Conservation (phyloP, 495 filamentous ascomycete genomes). For the Penicillium samsonianum region DNA sequence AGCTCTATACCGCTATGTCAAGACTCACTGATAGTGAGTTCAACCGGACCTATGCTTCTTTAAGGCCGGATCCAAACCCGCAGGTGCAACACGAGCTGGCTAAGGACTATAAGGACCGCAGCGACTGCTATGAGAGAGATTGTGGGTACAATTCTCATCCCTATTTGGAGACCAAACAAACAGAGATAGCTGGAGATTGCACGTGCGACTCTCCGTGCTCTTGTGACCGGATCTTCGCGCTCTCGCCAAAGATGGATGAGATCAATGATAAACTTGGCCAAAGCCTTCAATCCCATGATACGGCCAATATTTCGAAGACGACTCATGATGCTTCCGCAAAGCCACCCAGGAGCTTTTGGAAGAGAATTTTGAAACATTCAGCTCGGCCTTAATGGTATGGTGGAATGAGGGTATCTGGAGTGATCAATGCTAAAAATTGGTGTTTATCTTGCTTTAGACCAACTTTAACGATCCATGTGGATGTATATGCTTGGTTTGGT, state of each 20-base stretch:
- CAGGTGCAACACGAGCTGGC: constrained; percentile 11
- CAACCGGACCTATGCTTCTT: constrained; percentile 18
- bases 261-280: constrained; percentile 9
- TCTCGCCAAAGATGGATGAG: neutral
- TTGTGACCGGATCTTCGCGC: neutral
- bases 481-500: neutral
- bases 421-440: neutral
- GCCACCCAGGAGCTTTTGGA: neutral
- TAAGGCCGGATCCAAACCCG: constrained; percentile 5
- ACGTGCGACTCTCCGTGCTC: too few relatives aligned
- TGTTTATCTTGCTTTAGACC: constrained; percentile 3
- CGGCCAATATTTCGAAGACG: neutral
- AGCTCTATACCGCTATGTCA: constrained; percentile 13
- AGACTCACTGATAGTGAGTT: constrained; percentile 16
- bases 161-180: too few relatives aligned
- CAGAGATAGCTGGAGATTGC: too few relatives aligned
- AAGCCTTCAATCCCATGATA: constrained; percentile 3
- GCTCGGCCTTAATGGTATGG: neutral
- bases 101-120: neutral
- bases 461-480: neutral
- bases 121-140: neutral
- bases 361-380: constrained; percentile 3
- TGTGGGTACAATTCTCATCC: too few relatives aligned
- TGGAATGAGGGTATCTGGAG: neutral
- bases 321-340: neutral